These are phyloP conservation scores for Nakataea oryzae DNA, from an alignment of 2,329 filamentous ascomycete genomes.

Conservation along the genomic window DNA sequence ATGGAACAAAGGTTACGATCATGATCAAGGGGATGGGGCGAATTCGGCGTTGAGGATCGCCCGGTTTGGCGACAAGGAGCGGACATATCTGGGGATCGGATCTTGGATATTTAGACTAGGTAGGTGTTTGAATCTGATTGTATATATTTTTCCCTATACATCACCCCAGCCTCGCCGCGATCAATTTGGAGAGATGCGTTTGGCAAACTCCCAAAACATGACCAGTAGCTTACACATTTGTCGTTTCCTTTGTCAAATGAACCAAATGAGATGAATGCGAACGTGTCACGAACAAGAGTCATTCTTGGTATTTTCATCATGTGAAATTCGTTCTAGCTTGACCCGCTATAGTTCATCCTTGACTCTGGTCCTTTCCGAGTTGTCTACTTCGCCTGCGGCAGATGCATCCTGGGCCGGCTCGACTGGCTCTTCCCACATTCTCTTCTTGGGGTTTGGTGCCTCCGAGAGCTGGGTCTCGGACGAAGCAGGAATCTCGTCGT, in stretches of 20 bases:
- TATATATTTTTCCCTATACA: not conserved
- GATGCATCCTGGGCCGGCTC: slow-evolving; percentile 11
- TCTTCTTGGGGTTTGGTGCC: slow-evolving; percentile 45
- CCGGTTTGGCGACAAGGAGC: not conserved
- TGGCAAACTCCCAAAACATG: not conserved
- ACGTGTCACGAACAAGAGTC: too few species aligned
- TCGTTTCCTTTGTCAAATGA: not conserved
- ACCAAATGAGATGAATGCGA: not conserved
- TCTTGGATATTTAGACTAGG: not conserved
- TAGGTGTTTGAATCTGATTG: not conserved
- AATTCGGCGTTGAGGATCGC: not conserved
- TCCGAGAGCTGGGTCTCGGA: slow-evolving; percentile 12
- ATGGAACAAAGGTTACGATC: not conserved
- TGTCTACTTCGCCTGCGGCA: not conserved
- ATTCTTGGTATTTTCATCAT: not conserved
- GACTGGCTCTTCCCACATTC: slow-evolving; percentile 43
- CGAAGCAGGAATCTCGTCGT: slow-evolving; percentile 6
- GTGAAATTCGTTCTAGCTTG: not conserved
- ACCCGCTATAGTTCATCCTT: slow-evolving; percentile 17
- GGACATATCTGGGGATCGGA: not conserved
- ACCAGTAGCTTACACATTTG: too few species aligned
- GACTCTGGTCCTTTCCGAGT: slow-evolving; percentile 1
- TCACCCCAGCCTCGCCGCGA: not conserved
- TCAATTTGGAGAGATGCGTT: not conserved
- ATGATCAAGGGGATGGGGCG: too few species aligned